Evolutionary conservation across 2,329 filamentous ascomycete species (phyloP).

Genomic region (Cytospora chrysosperma): DNA sequence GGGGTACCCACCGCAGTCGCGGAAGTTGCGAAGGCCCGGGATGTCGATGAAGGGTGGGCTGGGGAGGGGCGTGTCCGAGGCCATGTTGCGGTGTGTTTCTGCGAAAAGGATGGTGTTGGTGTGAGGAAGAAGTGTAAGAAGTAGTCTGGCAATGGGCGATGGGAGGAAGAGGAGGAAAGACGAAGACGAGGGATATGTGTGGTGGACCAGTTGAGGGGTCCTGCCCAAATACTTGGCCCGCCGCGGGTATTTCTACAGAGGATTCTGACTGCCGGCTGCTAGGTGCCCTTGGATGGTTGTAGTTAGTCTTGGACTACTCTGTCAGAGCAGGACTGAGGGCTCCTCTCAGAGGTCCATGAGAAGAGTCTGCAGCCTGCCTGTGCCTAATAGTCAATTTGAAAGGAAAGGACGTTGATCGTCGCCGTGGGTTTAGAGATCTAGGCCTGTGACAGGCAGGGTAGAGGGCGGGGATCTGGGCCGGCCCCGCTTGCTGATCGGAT

Average conservation of each 20-base stretch:
- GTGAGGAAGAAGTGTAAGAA: not conserved
- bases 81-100: not conserved
- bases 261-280: not conserved
- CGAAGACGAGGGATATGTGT: not conserved
- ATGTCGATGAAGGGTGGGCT: constrained; percentile 51
- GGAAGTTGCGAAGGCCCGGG: constrained; percentile 64
- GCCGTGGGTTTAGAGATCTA: no score
- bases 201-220: no score
- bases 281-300: not conserved
- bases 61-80: constrained; percentile 28
- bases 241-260: no score
- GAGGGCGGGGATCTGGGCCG: no score
- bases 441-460: no score
- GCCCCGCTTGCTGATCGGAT: not conserved
- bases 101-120: not conserved
- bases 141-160: not conserved
- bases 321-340: no score
- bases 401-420: no score
- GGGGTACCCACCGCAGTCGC: constrained; percentile 63
- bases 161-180: not conserved
- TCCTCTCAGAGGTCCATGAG: no score
- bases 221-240: not conserved
- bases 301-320: not conserved
- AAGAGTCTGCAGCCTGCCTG: no score
- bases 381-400: no score